Percentiles rank a stretch among this genome's conserved stretches.
Evolutionary conservation across 768 basidiomycete genomes (phyloP).

Genomic region (Plicaturopsis crispa): DNA sequence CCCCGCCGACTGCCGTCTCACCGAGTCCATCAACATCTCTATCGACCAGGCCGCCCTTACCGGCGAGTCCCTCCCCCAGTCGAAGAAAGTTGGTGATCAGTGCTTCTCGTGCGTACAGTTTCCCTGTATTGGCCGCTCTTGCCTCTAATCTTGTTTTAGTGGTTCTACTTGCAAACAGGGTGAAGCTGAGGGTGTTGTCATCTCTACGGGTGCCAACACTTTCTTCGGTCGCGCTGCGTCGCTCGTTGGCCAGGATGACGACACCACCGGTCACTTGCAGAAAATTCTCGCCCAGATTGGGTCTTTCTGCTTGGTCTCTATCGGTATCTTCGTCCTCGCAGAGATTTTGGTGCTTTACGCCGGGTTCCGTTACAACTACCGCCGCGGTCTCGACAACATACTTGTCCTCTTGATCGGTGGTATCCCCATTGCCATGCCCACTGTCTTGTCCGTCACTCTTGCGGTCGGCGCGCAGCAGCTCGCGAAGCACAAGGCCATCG

Average conservation of each 20-base stretch:
- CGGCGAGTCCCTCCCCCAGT: constrained; percentile 90
- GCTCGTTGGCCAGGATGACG: constrained; percentile 95
- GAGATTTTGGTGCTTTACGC: constrained; percentile 94
- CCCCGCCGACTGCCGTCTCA: constrained; percentile 95
- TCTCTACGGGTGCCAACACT: constrained; percentile 95
- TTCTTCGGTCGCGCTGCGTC: constrained; percentile 99
- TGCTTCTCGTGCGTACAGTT: constrained; percentile 83
- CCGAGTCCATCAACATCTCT: constrained; percentile 93
- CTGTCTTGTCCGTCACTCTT: constrained; percentile 95
- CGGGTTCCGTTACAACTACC: constrained; percentile 84
- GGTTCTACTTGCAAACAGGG: constrained; percentile 99
- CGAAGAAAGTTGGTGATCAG: constrained; percentile 91
- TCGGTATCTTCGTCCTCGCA: constrained; percentile 91
- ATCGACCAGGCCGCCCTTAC: constrained; percentile 98
- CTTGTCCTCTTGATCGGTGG: constrained; percentile 98
- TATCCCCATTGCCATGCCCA: constrained; percentile 99
- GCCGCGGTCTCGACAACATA: constrained; percentile 94
- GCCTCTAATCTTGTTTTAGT: constrained; percentile 28
- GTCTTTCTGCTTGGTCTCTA: constrained; percentile 93
- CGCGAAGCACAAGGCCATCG: constrained; percentile 98
- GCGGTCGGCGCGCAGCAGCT: constrained; percentile 98
- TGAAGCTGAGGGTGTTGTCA: constrained; percentile 97
- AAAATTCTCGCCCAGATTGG: constrained; percentile 98
- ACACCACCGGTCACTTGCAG: constrained; percentile 96
- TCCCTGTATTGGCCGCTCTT: constrained; percentile 5